Conservation (phyloP, 371 early-diverging fungal species). For the Apophysomyces trapeziformis region DNA sequence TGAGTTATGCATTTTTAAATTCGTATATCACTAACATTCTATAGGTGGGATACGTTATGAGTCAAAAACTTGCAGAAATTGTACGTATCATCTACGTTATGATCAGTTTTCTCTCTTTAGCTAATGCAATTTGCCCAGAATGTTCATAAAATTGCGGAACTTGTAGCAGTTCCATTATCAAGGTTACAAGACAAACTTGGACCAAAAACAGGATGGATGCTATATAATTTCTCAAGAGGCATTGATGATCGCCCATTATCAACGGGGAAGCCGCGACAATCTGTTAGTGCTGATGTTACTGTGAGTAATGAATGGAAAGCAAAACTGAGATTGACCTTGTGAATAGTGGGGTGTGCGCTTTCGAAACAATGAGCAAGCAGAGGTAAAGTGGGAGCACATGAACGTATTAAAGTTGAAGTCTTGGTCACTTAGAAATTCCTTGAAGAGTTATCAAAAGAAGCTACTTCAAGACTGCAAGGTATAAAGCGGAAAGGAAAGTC, state of each 20-base stretch:
- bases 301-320: slow-evolving; percentile 24
- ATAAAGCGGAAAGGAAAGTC: slow-evolving; percentile 51
- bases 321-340: background rate
- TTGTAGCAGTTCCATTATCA: slow-evolving; percentile 41
- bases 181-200: slow-evolving; percentile 70
- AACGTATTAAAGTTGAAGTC: background rate
- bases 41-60: slow-evolving; percentile 53
- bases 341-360: slow-evolving; percentile 86
- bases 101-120: slow-evolving; percentile 6
- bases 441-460: slow-evolving; percentile 54
- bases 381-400: slow-evolving; percentile 32
- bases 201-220: slow-evolving; percentile 67
- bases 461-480: slow-evolving; percentile 52
- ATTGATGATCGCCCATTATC: slow-evolving; percentile 74
- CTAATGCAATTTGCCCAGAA: slow-evolving; percentile 36
- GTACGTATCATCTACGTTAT: slow-evolving; percentile 18
- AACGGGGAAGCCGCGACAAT: slow-evolving; percentile 67
- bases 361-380: slow-evolving; percentile 65
- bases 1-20: slow-evolving; percentile 15
- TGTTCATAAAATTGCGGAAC: slow-evolving; percentile 58
- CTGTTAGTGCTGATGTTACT: slow-evolving; percentile 77
- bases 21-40: background rate
- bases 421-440: slow-evolving; percentile 44
- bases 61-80: slow-evolving; percentile 42
- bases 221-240: slow-evolving; percentile 72